These are phyloP conservation scores for Ogataea pilisensis DNA, from an alignment of 805 yeast genomes.

Conservation along the genomic window DNA sequence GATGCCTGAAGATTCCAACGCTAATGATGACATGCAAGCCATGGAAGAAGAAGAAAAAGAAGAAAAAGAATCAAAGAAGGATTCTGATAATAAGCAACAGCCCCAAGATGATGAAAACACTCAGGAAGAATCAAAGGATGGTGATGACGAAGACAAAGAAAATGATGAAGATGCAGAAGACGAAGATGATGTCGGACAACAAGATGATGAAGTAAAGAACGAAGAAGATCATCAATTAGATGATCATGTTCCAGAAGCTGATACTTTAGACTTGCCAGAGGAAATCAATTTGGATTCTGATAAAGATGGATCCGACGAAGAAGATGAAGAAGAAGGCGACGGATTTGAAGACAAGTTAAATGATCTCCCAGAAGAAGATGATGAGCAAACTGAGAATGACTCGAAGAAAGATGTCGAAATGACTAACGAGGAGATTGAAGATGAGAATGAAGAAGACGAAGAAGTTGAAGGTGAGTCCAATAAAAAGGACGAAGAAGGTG, in stretches of 20 bases:
- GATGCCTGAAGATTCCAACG: conserved; percentile 52
- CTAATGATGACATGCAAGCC: conserved; percentile 49
- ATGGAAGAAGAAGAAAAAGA: conserved; percentile 43
- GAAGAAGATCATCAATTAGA: conserved; percentile 70
- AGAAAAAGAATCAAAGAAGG: conserved; percentile 23
- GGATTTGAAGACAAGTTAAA: conserved; percentile 24
- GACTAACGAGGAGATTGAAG: conserved; percentile 27
- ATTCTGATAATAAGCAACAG: conserved; percentile 31
- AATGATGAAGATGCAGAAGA: conserved; percentile 50
- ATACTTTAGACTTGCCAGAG: conserved; percentile 86
- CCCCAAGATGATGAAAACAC: conserved; percentile 33
- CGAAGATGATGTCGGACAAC: conserved; percentile 74
- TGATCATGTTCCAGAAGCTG: conserved; percentile 73
- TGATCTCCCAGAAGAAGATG: conserved; percentile 20
- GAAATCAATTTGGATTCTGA: conserved; percentile 87
- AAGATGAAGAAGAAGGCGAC: conserved; percentile 30
- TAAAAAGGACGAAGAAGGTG: conserved; percentile 23
- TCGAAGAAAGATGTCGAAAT: conserved; percentile 23
- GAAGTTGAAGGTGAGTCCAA: conserved; percentile 26
- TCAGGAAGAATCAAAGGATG: conserved; percentile 33
- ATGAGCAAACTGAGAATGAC: conserved; percentile 20
- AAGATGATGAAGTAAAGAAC: conserved; percentile 71
- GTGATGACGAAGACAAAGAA: conserved; percentile 37
- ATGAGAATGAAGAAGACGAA: conserved; percentile 27
- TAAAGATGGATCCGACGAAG: conserved; percentile 51